These are phyloP conservation scores for Aspergillus egyptiacus DNA, from an alignment of 495 filamentous ascomycete genomes.

Conservation along the genomic window DNA sequence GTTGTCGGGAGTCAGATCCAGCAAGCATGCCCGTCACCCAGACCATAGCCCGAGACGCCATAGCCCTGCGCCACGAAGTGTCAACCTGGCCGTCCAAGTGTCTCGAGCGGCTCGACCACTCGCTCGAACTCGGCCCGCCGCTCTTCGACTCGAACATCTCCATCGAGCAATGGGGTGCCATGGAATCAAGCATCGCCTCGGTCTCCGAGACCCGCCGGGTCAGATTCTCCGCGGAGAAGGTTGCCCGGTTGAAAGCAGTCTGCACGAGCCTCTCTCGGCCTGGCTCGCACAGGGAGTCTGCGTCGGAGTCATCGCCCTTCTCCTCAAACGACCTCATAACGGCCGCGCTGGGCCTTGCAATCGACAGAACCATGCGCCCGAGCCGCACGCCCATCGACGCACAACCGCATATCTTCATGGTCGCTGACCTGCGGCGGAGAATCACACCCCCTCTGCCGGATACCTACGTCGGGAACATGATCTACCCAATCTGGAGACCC, in stretches of 20 bases:
- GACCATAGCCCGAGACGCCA: background rate
- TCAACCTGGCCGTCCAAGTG: slow-evolving; percentile 1
- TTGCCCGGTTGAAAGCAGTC: background rate
- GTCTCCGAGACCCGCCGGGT: background rate
- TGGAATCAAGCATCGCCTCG: slow-evolving; percentile 1
- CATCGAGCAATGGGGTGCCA: slow-evolving; percentile 4
- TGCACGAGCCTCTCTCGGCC: slow-evolving; percentile 11
- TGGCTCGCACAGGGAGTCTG: no score
- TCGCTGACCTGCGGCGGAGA: slow-evolving; percentile 4
- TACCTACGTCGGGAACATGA: slow-evolving; percentile 10
- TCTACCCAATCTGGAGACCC: background rate
- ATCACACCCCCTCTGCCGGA: slow-evolving; percentile 5
- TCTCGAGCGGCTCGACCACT: background rate
- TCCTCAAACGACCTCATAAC: slow-evolving; percentile 5
- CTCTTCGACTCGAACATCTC: slow-evolving; percentile 2
- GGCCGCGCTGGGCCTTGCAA: background rate
- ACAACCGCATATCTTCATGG: background rate
- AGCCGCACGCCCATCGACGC: background rate
- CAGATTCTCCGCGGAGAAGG: slow-evolving; percentile 5
- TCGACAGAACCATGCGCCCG: background rate
- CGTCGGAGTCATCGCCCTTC: background rate
- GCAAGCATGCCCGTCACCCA: background rate
- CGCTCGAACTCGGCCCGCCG: slow-evolving; percentile 1
- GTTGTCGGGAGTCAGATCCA: slow-evolving; percentile 3
- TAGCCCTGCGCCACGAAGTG: background rate